Evolutionary conservation across 768 basidiomycete species (phyloP), one percentile per base, ranked within the genome.

Genomic region (Russula emetica): DNA sequence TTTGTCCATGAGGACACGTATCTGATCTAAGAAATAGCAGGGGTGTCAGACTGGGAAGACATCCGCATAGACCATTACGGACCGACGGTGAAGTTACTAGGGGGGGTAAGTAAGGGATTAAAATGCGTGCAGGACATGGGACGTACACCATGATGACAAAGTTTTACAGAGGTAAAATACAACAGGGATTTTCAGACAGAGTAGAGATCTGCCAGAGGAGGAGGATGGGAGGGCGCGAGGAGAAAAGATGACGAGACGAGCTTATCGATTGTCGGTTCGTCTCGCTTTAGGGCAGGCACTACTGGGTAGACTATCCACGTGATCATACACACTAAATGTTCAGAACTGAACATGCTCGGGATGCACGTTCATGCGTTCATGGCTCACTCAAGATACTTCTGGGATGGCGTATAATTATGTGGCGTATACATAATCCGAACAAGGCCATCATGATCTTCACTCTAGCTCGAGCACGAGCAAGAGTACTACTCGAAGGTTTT

Each of bases 1-100:
- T 75, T 76, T 78, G 83, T 94, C 89, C 92, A 94, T 94, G 68
- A 94, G 87, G 69, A 62, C 79, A 74, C 92, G 88, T 72, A 94
- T 85, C 80, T 94, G 90, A 76, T 92, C 91, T 93, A 70, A 52
- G 68, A 56, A 70, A 66, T 38, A 61, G 59, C 68, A 67, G 63
- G 54, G 64, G 66, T 70, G 69, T 64, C 64, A 70, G 71, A 73
- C 78, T 66, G 78, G 49, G 49, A 63, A 60, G 60, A 67, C 58
- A 38, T 13, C 54, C 38, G 30, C 47, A 53, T 45, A 55, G n/a
- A 45, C 22, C 24, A 18, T 61, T 61, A 66, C 53, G 55, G 53
- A 63, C 59, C 68, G 53, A 67, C 62, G 49, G 68, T 67, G 62
- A 69, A 69, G 59, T 69, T 69, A 62, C 64, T 70, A 45, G 32